Evolutionary conservation across 2,329 filamentous ascomycete genomes (phyloP).

Genomic region (Monosporascus cannonballus): DNA sequence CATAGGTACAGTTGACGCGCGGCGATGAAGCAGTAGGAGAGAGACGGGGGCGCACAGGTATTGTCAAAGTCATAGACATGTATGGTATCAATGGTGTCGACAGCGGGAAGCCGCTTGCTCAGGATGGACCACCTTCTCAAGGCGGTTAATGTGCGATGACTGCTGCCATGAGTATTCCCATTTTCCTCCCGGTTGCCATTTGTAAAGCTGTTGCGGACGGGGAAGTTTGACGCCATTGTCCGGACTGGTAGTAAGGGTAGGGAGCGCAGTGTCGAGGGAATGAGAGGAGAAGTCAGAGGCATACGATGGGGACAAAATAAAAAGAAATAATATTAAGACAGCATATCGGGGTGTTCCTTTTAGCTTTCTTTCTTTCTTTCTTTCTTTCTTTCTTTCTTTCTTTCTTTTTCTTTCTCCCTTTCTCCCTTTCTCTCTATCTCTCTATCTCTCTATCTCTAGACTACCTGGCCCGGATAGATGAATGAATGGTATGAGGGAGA

Average conservation of each 20-base stretch:
- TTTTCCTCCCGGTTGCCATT: background rate
- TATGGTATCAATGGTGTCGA: conserved; percentile 66
- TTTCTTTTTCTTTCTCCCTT: no score
- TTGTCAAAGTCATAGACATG: conserved; percentile 99
- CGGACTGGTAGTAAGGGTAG: conserved; percentile 6
- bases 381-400: no score
- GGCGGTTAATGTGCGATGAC: conserved; percentile 57
- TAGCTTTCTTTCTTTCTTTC: no score
- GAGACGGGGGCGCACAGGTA: conserved; percentile 54
- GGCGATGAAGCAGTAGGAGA: background rate
- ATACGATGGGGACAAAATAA: conserved; percentile 4
- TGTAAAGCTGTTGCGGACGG: background rate
- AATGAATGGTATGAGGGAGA: no score
- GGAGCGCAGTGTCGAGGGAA: background rate
- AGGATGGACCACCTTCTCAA: conserved; percentile 80
- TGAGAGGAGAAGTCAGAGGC: conserved; percentile 5
- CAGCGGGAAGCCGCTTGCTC: conserved; percentile 63
- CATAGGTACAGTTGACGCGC: conserved; percentile 7
- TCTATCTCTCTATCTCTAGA: no score
- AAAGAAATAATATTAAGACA: background rate
- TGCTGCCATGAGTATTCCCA: conserved; percentile 12
- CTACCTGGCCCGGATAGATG: no score
- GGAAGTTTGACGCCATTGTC: conserved; percentile 16
- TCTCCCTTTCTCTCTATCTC: no score
- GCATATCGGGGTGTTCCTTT: no score